Evolutionary conservation across 2,329 filamentous ascomycete genomes (phyloP).

Genomic region (Botrytis elliptica): DNA sequence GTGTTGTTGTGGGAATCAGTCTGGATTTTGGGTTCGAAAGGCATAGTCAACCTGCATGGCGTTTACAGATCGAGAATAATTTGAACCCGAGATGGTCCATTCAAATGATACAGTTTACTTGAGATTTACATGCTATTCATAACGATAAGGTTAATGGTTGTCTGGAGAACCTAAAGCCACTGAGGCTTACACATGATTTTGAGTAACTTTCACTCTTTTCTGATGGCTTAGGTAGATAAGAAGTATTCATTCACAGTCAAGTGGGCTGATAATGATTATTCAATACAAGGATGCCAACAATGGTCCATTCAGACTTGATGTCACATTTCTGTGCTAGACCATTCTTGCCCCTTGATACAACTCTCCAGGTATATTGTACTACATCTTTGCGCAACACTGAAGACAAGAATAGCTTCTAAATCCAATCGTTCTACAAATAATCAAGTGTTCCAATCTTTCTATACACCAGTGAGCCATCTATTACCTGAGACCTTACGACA

Average conservation of each 20-base stretch:
- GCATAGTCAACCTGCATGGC: not conserved
- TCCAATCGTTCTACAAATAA: not conserved
- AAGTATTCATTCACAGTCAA: conserved; percentile 1
- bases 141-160: not conserved
- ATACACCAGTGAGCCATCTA: not conserved
- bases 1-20: not conserved
- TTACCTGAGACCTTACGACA: not conserved
- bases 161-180: not conserved
- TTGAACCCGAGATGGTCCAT: not conserved
- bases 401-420: not conserved
- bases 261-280: not conserved
- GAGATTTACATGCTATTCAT: not conserved
- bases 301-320: not conserved
- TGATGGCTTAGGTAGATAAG: not conserved
- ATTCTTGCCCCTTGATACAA: not conserved
- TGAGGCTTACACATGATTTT: not conserved
- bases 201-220: not conserved
- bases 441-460: not conserved
- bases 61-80: not conserved
- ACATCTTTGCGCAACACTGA: not conserved
- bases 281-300: not conserved
- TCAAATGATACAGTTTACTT: not conserved
- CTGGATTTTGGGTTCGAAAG: not conserved
- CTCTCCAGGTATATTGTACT: not conserved
- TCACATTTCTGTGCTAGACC: not conserved